Evolutionary conservation across 1,139 yeast genomes (phyloP).

Genomic region (Taphrina confusa): DNA sequence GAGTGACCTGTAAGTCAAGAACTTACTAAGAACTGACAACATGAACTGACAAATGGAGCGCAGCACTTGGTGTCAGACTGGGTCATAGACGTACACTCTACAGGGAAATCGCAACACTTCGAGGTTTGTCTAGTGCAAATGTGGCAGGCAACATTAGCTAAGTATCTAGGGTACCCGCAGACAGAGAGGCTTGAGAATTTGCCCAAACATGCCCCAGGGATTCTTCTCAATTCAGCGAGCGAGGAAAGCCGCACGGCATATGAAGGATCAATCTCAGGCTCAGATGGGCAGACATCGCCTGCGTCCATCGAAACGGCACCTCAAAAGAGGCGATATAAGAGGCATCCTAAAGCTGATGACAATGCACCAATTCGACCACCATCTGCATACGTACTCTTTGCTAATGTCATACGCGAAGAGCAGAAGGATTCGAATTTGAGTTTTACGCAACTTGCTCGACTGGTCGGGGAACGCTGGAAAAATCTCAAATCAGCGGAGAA

Average conservation of each 20-base stretch:
- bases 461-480: slow-evolving; percentile 35
- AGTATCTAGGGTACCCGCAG: neutral
- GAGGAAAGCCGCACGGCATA: neutral
- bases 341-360: slow-evolving; percentile 32
- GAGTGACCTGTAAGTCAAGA: slow-evolving; percentile 19
- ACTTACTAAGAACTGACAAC: no score
- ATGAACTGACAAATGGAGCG: neutral
- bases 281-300: neutral
- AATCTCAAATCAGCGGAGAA: slow-evolving; percentile 9
- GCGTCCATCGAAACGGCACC: neutral
- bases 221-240: neutral
- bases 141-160: no score
- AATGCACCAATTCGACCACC: slow-evolving; percentile 33
- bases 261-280: slow-evolving; percentile 1
- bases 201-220: neutral
- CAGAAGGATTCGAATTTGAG: slow-evolving; percentile 11
- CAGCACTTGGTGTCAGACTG: slow-evolving; percentile 22
- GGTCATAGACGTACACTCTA: slow-evolving; percentile 29
- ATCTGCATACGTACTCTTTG: slow-evolving; percentile 34
- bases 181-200: neutral
- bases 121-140: slow-evolving; percentile 11
- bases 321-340: slow-evolving; percentile 13
- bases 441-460: slow-evolving; percentile 29
- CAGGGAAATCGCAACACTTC: slow-evolving; percentile 30
- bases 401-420: slow-evolving; percentile 32